Evolutionary conservation across 2,329 filamentous ascomycete species (phyloP), one percentile per base, ranked within the genome.

Genomic region (Xylariaceae sp.): DNA sequence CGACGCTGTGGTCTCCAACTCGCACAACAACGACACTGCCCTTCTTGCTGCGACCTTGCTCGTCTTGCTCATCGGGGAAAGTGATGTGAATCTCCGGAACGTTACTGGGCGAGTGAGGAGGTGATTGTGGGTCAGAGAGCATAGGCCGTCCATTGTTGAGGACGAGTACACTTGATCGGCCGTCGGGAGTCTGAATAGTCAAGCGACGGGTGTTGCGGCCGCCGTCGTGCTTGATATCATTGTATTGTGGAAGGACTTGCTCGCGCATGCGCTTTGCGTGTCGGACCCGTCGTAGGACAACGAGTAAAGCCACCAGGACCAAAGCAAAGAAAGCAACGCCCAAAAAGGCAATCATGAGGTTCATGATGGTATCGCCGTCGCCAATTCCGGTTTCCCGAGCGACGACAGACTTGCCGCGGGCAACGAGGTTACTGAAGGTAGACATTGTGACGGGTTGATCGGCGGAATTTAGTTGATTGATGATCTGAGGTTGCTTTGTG

Each of bases 41-140:
- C 52, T 85, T 89, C 70, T 86, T 86, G 55, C 78, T 77, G 65
- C 83, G 88, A 54, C 91, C 91, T 41, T 79, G 72, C 53, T 89
- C 87, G 60, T 96, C 90, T 54, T 94, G 84, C 72, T 97, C 93
- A 56, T 94, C 88, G 13, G 93, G 93, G 73, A 98, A 97, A 28
- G 93, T 97, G 65, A 98, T 95, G 67, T 90, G 89, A 59, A 98
- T 98, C 69, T 97, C 87, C 16, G 93, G 93, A 19, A 97, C 78
- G 52, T 86, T 85, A 65, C 80, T 87, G n/a, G 86, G 84, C 34
- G 85, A 87, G 55, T 85, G 72, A 17, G 90, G 87, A 13, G 88
- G 84, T 49, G 81, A 85, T 45, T 77, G 73, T 24, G 87, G 85
- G 66, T 87, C 87, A 50, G 82, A 76, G 52, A 91, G 80, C 67